Base-by-base conservation (phyloP, 768 basidiomycete genomes). In the Termitomyces sp. region DNA sequence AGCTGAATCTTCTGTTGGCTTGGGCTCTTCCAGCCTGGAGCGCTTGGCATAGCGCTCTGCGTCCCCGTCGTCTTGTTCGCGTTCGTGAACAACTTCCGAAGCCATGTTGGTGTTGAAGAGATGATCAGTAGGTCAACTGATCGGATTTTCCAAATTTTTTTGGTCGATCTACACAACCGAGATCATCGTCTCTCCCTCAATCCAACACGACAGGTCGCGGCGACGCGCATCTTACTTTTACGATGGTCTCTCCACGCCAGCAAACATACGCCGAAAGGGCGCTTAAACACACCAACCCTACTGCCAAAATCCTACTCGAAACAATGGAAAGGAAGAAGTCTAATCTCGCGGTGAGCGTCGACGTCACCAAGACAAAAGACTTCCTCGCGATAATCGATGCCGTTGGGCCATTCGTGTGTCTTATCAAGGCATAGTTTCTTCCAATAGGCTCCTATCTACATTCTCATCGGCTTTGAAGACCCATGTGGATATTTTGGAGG, bases 331-430 rank as follows among this genome's bases (percentile, higher is more conserved):
- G 87, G 58, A 99, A 99, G 71, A 79, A 86, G 66, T 82, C 91
- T 9, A 99, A 99, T 69, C 85, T 99, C 16, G 93, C 94, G 40
- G 92, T 99, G 58, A 95, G 92, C 64, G 93, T 98, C 27, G 97
- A 99, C 76, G 94, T 98, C 40, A 90, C 92, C 5, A 86, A 79
- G 49, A 79, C 84, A 53, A 78, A 75, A 16, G 87, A 93, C 64
- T 88, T 98, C 65, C 77, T 98, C 37, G 78, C 83, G 47, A 89
- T 99, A 67, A 85, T 97, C 62, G 89, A 95, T 62, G 82, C 82
- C 11, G 95, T 97, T 56, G 97, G 92, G 10, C 90, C 91, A 11
- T 87, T 86, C 65, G 86, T 91, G 66, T 97, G 94, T 81, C 84
- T 97, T 60, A 85, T 98, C 79, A 98, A 98, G 89, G 96, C 79